A percentile compares a stretch with the other conserved stretches of the same genome.
phyloP scores from a whole-genome alignment of 2,329 filamentous ascomycete genomes.

The Microdochium paspali region DNA sequence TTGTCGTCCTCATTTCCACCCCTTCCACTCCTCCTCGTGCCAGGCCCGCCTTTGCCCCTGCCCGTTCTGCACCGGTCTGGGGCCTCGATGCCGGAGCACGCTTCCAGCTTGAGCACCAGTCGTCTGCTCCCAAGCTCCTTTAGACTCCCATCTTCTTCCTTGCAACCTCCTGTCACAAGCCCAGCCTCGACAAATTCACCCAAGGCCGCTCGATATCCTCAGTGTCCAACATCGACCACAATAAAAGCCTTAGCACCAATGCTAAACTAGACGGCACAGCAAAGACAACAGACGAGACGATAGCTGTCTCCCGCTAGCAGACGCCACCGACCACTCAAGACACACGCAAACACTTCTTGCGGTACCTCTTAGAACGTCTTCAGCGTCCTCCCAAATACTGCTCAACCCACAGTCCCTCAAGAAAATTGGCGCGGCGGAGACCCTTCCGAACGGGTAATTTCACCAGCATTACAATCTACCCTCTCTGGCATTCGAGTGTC shows the following conservation, averaged over 20 bases:
- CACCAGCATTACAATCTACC: not conserved
- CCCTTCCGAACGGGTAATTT: not conserved
- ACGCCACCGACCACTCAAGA: not conserved
- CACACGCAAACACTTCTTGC: not conserved
- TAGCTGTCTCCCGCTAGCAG: not conserved
- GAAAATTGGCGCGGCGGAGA: not conserved
- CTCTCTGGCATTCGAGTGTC: not conserved
- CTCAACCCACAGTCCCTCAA: not conserved
- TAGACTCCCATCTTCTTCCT: not conserved
- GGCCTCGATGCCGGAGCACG: too few relatives aligned
- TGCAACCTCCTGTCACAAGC: not conserved
- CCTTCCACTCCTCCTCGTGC: not conserved
- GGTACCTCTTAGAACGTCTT: not conserved
- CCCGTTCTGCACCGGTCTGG: too few relatives aligned
- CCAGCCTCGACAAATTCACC: too few relatives aligned
- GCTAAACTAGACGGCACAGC: too few relatives aligned
- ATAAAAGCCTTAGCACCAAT: too few relatives aligned
- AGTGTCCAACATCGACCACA: not conserved
- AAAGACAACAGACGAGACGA: too few relatives aligned
- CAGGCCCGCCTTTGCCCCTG: not conserved
- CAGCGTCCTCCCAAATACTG: not conserved
- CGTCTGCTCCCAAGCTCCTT: not conserved
- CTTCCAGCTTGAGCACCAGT: not conserved
- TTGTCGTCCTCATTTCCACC: too few relatives aligned
- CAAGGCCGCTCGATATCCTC: not conserved